phyloP scores from a whole-genome alignment of 495 filamentous ascomycete genomes.

The Bathelium albidoporum region DNA sequence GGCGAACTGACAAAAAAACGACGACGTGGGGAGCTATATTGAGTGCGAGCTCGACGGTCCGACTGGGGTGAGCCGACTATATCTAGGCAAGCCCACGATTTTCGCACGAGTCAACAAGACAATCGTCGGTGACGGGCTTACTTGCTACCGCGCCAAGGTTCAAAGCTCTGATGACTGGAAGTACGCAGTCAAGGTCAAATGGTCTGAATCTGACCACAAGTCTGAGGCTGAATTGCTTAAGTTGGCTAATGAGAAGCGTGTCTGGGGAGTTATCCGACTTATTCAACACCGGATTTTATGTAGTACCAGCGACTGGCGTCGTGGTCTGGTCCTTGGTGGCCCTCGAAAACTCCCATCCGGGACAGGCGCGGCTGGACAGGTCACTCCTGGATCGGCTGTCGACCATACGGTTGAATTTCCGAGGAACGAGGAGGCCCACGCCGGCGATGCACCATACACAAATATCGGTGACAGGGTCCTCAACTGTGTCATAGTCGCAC shows the following conservation, averaged over 20 bases:
- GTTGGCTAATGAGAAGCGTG: neutral
- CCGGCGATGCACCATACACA: too few species aligned
- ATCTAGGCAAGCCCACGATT: too few species aligned
- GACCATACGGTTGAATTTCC: too few species aligned
- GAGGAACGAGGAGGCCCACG: too few species aligned
- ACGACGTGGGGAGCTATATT: too few species aligned
- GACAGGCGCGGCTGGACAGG: too few species aligned
- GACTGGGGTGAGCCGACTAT: too few species aligned
- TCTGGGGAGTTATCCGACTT: neutral
- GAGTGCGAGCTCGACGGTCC: too few species aligned
- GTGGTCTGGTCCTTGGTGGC: neutral
- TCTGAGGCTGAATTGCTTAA: neutral
- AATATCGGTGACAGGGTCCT: too few species aligned
- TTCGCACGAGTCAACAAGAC: too few species aligned
- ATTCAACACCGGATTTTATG: neutral
- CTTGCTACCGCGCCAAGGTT: neutral
- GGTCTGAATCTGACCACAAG: neutral
- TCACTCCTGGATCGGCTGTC: too few species aligned
- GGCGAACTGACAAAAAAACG: too few species aligned
- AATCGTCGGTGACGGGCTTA: neutral
- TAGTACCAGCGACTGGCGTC: neutral
- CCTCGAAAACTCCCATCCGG: neutral
- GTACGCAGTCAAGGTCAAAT: neutral
- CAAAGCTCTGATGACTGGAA: neutral
- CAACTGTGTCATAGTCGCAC: neutral